A percentile compares a stretch with the other conserved stretches of the same genome.
Conservation (phyloP, 2,329 filamentous ascomycete species). For the Fusarium phyllophilum region DNA sequence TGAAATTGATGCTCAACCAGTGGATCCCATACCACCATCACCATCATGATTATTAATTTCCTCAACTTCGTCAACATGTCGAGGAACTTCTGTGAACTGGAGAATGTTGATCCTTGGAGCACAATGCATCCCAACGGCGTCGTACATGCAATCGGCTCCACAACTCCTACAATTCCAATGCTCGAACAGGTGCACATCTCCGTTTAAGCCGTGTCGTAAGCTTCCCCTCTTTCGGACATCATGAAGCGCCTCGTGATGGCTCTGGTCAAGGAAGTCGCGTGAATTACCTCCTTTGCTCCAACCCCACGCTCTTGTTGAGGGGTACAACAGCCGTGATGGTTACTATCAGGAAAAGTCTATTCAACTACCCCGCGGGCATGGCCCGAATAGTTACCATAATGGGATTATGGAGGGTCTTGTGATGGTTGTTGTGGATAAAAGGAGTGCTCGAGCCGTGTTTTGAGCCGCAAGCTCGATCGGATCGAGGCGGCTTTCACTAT, state of each 20-base stretch:
- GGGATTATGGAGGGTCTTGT: not conserved
- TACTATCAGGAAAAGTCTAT: not conserved
- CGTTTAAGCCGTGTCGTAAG: not conserved
- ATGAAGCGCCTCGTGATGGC: not conserved
- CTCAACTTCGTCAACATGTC: accelerated
- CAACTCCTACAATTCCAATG: too few species aligned
- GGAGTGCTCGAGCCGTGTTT: not conserved
- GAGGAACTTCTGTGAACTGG: accelerated
- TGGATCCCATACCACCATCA: too few species aligned
- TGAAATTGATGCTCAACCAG: too few species aligned
- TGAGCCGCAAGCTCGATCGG: too few species aligned
- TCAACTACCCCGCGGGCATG: not conserved
- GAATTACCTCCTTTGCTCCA: not conserved
- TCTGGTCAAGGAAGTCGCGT: not conserved
- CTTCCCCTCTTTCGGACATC: not conserved
- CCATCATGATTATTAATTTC: accelerated
- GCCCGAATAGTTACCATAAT: not conserved
- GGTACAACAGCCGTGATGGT: too few species aligned
- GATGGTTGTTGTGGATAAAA: not conserved
- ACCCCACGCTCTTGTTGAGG: not conserved
- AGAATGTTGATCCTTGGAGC: not conserved
- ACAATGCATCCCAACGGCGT: not conserved
- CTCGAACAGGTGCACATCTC: not conserved
- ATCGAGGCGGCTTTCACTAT: too few species aligned
- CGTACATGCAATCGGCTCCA: not conserved